phyloP scores from a whole-genome alignment of 2,329 filamentous ascomycete genomes.

The Stachybotrys echinatus region DNA sequence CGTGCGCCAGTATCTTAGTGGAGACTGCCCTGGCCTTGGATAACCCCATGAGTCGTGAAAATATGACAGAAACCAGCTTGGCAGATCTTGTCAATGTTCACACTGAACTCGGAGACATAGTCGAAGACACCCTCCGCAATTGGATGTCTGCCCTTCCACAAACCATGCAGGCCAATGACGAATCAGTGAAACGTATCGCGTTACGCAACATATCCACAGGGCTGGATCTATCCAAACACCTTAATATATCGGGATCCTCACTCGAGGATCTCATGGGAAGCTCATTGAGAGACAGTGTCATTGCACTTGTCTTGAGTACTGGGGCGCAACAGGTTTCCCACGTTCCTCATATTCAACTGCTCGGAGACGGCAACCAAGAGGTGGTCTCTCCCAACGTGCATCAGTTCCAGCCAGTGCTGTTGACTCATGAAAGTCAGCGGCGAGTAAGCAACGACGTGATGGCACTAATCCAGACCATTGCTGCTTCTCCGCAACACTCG shows the following conservation, averaged over 20 bases:
- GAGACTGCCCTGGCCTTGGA: constrained; percentile 75
- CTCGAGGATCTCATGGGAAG: constrained; percentile 62
- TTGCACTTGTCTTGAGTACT: constrained; percentile 25
- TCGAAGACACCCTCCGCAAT: constrained; percentile 68
- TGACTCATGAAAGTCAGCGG: constrained; percentile 62
- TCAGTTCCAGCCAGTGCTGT: constrained; percentile 55
- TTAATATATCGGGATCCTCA: constrained; percentile 59
- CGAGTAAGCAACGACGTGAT: constrained; percentile 52
- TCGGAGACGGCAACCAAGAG: constrained; percentile 16
- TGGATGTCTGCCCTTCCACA: constrained; percentile 80
- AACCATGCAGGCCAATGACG: constrained; percentile 78
- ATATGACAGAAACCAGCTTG: constrained; percentile 44
- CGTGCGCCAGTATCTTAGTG: constrained; percentile 65
- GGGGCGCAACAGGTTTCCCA: constrained; percentile 8
- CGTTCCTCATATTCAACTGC: constrained; percentile 17
- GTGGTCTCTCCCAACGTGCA: constrained; percentile 6
- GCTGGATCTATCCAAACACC: constrained; percentile 57
- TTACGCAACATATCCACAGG: constrained; percentile 74
- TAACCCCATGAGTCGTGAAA: constrained; percentile 34
- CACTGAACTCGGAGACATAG: constrained; percentile 52
- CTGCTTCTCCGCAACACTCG: constrained; percentile 53
- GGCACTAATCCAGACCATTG: constrained; percentile 51
- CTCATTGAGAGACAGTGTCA: constrained; percentile 70
- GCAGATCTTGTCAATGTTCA: constrained; percentile 59
- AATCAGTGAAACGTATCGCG: constrained; percentile 65